Evolutionary conservation across 345 rosid genomes (phyloP).

Genomic region (Theobroma cacao): DNA sequence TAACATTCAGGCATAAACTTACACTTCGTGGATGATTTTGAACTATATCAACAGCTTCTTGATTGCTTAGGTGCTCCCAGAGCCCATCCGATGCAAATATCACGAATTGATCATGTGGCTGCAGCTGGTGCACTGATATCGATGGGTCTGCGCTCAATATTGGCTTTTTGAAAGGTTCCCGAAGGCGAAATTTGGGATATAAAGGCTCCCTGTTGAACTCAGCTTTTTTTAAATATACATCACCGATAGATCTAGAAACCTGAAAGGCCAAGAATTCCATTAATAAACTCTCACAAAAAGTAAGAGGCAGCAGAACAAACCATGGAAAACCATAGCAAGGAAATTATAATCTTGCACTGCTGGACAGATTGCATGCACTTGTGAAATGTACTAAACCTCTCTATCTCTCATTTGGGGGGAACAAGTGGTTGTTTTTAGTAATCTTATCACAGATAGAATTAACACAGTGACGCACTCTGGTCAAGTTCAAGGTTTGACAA

Average conservation of each 20-base stretch:
- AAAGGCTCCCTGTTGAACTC: conserved; percentile 88
- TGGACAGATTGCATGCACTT: neutral
- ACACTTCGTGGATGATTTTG: conserved; percentile 62
- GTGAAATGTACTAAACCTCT: neutral
- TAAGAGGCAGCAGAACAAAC: conserved; percentile 11
- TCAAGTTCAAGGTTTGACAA: neutral
- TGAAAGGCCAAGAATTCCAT: conserved; percentile 22
- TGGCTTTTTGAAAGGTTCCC: conserved; percentile 62
- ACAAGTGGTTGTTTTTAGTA: neutral
- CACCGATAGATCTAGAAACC: conserved; percentile 86
- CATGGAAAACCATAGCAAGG: neutral
- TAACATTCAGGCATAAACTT: conserved; percentile 20
- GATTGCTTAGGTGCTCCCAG: conserved; percentile 83
- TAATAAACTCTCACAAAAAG: conserved; percentile 10
- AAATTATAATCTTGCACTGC: neutral
- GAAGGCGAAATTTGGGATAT: conserved; percentile 60
- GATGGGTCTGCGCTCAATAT: conserved; percentile 76
- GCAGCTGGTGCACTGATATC: conserved; percentile 60
- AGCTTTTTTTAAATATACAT: conserved; percentile 72
- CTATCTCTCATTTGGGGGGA: neutral
- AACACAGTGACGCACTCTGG: neutral
- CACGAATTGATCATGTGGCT: conserved; percentile 59
- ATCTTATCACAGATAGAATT: neutral
- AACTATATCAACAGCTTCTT: conserved; percentile 77
- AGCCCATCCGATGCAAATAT: conserved; percentile 89